A percentile compares a stretch with the other conserved stretches of the same genome.
Evolutionary conservation across 306 rosid species (phyloP).

Genomic region (Alnus glutinosa): DNA sequence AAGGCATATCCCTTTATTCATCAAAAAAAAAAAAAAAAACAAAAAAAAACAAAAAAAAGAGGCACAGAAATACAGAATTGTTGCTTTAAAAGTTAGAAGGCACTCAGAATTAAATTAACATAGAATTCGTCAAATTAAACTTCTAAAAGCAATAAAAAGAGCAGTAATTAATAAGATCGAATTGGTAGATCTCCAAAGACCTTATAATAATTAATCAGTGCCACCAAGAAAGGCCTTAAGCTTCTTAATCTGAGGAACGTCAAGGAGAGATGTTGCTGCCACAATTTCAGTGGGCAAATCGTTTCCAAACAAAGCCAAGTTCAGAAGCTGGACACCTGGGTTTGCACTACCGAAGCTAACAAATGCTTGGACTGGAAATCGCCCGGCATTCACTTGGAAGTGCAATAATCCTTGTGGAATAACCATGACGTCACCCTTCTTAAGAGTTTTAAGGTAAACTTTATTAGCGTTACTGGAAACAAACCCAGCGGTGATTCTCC

Average conservation of each 20-base stretch:
- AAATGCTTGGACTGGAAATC: constrained; percentile 26
- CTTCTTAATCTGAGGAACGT: constrained; percentile 57
- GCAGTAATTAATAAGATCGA: no score
- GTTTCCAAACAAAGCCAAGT: constrained; percentile 67
- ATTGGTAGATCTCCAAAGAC: no score
- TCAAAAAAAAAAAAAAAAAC: no score
- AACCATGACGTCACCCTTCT: constrained; percentile 72
- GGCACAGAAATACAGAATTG: no score
- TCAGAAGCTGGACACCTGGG: constrained; percentile 74
- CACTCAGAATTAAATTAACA: no score
- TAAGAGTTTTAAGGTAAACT: constrained; percentile 55
- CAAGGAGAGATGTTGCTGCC: constrained; percentile 53
- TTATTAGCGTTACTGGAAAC: constrained; percentile 13
- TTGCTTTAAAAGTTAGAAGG: no score
- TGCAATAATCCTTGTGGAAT: constrained; percentile 84
- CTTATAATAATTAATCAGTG: constrained; percentile 26
- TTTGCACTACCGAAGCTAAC: constrained; percentile 62
- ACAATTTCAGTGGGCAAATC: constrained; percentile 60
- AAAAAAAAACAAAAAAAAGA: no score
- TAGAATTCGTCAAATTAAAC: no score
- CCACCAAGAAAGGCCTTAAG: constrained; percentile 91
- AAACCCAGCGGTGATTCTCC: constrained; percentile 65
- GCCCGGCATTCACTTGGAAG: constrained; percentile 63
- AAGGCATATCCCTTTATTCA: no score
- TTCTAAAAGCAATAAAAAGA: no score